Conservation (phyloP, 2,329 filamentous ascomycete genomes). For the Sporothrix euskadiensis region DNA sequence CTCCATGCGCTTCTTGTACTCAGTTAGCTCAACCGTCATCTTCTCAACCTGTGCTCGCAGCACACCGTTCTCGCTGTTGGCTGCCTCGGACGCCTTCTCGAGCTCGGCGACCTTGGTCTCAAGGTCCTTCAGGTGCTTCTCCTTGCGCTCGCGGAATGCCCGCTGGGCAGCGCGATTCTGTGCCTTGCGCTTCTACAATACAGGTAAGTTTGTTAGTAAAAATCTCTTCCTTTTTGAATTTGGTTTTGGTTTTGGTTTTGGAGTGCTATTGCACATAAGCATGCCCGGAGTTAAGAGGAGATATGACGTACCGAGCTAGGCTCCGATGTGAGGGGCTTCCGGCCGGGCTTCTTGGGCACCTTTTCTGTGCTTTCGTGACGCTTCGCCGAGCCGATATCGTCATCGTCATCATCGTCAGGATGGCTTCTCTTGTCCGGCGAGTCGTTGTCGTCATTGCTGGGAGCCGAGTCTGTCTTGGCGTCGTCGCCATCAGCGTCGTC, state of each 20-base stretch:
- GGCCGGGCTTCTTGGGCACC: slow-evolving; percentile 88
- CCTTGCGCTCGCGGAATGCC: slow-evolving; percentile 91
- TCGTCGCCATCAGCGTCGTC: slow-evolving; percentile 44
- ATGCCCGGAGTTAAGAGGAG: slow-evolving; percentile 23
- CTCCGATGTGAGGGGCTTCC: slow-evolving; percentile 93
- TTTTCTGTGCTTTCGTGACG: slow-evolving; percentile 82
- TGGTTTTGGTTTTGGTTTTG: not conserved
- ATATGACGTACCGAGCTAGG: slow-evolving; percentile 82
- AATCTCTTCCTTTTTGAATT: not conserved
- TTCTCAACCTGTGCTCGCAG: slow-evolving; percentile 87
- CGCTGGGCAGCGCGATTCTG: slow-evolving; percentile 91
- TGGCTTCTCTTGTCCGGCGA: slow-evolving; percentile 70
- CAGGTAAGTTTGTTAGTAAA: not conserved
- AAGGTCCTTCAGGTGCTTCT: slow-evolving; percentile 83
- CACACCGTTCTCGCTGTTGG: slow-evolving; percentile 81
- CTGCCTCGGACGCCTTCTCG: slow-evolving; percentile 78
- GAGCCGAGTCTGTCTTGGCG: slow-evolving; percentile 46
- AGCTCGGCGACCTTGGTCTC: slow-evolving; percentile 75
- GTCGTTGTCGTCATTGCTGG: slow-evolving; percentile 60
- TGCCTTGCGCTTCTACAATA: slow-evolving; percentile 81
- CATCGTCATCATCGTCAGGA: slow-evolving; percentile 67
- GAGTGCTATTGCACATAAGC: not conserved
- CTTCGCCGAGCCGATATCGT: slow-evolving; percentile 59
- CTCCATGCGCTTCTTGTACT: slow-evolving; percentile 86
- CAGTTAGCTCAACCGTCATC: slow-evolving; percentile 78